A percentile compares a stretch with the other conserved stretches of the same genome.
phyloP scores from a whole-genome alignment of 805 yeast species.

The Candida berthetii region DNA sequence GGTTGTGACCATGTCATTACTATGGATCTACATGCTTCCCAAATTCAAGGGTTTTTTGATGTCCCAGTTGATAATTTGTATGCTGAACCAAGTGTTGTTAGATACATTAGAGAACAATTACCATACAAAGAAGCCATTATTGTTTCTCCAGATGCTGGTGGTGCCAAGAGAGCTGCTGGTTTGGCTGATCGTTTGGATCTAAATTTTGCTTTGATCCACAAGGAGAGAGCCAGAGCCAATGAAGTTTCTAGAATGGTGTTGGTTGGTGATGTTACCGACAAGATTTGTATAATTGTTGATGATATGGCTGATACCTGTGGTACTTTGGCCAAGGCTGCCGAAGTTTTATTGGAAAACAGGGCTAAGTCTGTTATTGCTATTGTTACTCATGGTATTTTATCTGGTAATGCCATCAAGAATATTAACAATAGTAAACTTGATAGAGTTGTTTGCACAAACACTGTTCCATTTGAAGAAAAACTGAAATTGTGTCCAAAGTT shows the following conservation, averaged over 20 bases:
- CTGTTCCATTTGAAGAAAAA: slow-evolving; percentile 72
- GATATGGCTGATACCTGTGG: slow-evolving; percentile 93
- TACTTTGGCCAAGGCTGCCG: slow-evolving; percentile 78
- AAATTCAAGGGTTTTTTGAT: slow-evolving; percentile 80
- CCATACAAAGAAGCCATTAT: slow-evolving; percentile 60
- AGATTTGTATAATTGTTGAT: slow-evolving; percentile 73
- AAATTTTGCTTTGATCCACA: slow-evolving; percentile 79
- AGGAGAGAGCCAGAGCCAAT: slow-evolving; percentile 78
- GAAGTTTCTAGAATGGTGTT: slow-evolving; percentile 81
- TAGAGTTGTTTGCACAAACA: slow-evolving; percentile 72
- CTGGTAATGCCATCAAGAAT: slow-evolving; percentile 68
- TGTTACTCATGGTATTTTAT: slow-evolving; percentile 76
- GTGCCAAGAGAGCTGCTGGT: slow-evolving; percentile 85
- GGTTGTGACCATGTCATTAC: slow-evolving; percentile 86
- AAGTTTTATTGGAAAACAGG: slow-evolving; percentile 57
- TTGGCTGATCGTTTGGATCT: slow-evolving; percentile 74
- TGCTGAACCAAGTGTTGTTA: slow-evolving; percentile 77
- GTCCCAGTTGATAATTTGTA: slow-evolving; percentile 81
- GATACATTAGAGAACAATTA: slow-evolving; percentile 62
- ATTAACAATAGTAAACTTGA: slow-evolving; percentile 63
- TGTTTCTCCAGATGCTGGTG: slow-evolving; percentile 87
- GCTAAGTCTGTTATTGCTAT: slow-evolving; percentile 75
- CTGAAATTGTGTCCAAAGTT: slow-evolving; percentile 51
- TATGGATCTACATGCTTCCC: slow-evolving; percentile 86
- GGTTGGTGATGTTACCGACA: slow-evolving; percentile 77